Evolutionary conservation across 2,329 filamentous ascomycete genomes (phyloP), one percentile per base, ranked within the genome.

Genomic region (Kalmusia sp.): DNA sequence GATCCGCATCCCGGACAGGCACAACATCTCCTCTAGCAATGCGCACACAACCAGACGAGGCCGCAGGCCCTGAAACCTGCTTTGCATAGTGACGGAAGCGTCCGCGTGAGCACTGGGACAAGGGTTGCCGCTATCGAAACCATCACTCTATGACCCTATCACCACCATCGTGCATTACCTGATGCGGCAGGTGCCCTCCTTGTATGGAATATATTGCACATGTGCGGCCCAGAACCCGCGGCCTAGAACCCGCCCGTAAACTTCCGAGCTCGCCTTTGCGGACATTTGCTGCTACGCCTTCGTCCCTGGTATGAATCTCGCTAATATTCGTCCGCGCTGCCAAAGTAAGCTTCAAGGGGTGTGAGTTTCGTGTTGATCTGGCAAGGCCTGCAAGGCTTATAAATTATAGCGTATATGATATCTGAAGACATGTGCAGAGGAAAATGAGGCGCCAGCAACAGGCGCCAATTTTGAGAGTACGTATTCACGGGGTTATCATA

Each of bases 1-100:
- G 51, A 59, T 54, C 6, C 49, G 17, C 6, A 49, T 49, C 51
- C 54, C 31, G 21, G 49, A 11, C 1, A 27, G 2, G 25, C 22
- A 41, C 31, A 41, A 37, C 37, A 37, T 37, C 39, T 30, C 21
- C 30, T 49, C 14, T 24, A 38, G 45, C 41, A 24, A 35, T 25
- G 34, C 27, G 27, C 44, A 33, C 30, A 31, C 37, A 49, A 9
- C 31, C 38, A 28, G 9, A 37, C 37, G 22, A 35, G 14, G 22
- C 8, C 34, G 12, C 33, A 43, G 24, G 43, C 21, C 44, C 17
- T 15, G 22, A 37, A 50, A 50, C 48, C 34, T 41, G 48, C n/a
- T 43, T 50, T 50, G 22, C 38, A 43, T 41, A 30, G 43, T 50
- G 48, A 31, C 21, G 28, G n/a, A 21, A 24, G 19, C 27, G 38